Evolutionary conservation across 768 basidiomycete genomes (phyloP), one percentile per base, ranked within the genome.

Genomic region (Pleurotus sapidus): DNA sequence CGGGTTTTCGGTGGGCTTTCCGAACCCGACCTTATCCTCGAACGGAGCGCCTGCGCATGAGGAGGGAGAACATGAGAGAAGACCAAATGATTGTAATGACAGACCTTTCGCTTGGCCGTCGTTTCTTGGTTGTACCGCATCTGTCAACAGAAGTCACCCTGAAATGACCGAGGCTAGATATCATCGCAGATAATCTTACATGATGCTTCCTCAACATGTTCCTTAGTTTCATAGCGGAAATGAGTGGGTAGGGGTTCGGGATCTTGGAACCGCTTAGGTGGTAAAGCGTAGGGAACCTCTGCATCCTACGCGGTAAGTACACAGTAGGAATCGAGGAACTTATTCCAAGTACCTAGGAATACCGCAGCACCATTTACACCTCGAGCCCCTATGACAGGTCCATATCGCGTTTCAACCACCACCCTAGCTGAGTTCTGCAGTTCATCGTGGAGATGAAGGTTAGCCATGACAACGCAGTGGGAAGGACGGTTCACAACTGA

Each of bases 221-320:
- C 82, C 65, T 78, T 86, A 14, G 72, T 67, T 45, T 82, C 78
- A 58, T 91, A 92, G 14, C 68, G 73, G 65, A 81, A 84, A 45
- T 71, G 70, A 3, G 71, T 50, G 1, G 88, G 84, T 3, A 91
- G 70, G 0, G 81, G 74, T 23, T 76, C 63, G 3, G 88, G 84
- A 63, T 91, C 84, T 49, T 83, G 71, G 62, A 90, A 91, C 23
- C 88, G 77, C 12, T 65, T 69, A 0, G 88, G 87, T 25, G 87
- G 82, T 14, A 87, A 67, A 2, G 85, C 89, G 65, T 87, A 92
- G 4, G 89, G 88, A 53, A 92, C 73, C 72, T 92, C 88, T 91
- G 56, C 34, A 46, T 12, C 47, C 23, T 6, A 40, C 30, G 30
- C 11, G 12, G 40, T 55, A 39, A 56, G 40, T 17, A 15, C 40